Evolutionary conservation across 2,329 filamentous ascomycete genomes (phyloP).

Genomic region (Graphilbum fragrans): DNA sequence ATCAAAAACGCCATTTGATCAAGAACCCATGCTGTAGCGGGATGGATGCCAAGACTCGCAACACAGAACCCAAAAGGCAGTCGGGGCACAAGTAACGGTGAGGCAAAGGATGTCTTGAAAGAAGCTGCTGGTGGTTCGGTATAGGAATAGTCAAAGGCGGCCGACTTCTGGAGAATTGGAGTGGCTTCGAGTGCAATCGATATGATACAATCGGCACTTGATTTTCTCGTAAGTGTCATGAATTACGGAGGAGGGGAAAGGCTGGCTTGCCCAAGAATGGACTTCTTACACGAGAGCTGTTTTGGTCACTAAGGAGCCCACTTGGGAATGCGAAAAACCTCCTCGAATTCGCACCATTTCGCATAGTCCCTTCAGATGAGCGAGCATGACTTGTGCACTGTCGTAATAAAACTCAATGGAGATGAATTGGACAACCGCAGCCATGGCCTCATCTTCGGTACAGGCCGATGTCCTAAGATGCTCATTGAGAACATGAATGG

Average conservation of each 20-base stretch:
- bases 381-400: slow-evolving; percentile 25
- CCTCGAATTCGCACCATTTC: slow-evolving; percentile 35
- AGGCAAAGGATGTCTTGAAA: slow-evolving; percentile 28
- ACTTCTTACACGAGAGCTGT: slow-evolving; percentile 35
- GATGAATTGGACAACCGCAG: slow-evolving; percentile 31
- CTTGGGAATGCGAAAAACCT: slow-evolving; percentile 30
- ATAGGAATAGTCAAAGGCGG: slow-evolving; percentile 23
- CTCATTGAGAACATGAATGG: slow-evolving; percentile 29
- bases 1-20: slow-evolving; percentile 36
- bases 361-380: slow-evolving; percentile 32
- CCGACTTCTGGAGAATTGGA: slow-evolving; percentile 23
- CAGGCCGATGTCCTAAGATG: slow-evolving; percentile 21
- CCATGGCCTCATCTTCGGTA: slow-evolving; percentile 27
- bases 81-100: slow-evolving; percentile 30
- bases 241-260: no score
- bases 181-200: slow-evolving; percentile 29
- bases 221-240: background rate
- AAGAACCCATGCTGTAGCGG: slow-evolving; percentile 32
- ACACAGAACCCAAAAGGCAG: slow-evolving; percentile 28
- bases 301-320: slow-evolving; percentile 34
- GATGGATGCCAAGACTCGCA: slow-evolving; percentile 27
- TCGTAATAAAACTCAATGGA: slow-evolving; percentile 38
- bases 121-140: slow-evolving; percentile 21
- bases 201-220: slow-evolving; percentile 28
- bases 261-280: no score